Percentiles rank a stretch among this genome's conserved stretches.
Conservation (phyloP, 176 grass and related monocot genomes). For the Carex cristatella region DNA sequence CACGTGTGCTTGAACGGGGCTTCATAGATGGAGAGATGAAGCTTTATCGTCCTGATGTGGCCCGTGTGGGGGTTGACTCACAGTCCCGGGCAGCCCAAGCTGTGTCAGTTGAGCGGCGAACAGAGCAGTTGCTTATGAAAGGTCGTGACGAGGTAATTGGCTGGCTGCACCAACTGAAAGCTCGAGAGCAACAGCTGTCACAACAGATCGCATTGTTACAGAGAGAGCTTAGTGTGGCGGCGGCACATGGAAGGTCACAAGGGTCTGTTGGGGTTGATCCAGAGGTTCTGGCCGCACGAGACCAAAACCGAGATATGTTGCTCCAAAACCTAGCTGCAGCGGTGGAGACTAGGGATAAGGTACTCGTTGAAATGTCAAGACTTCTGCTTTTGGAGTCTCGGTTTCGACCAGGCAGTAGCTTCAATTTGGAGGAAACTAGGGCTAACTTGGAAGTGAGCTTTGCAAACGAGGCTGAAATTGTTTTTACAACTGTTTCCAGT, state of each 20-base stretch:
- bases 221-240: conserved; percentile 68
- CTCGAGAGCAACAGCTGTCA: conserved; percentile 58
- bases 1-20: conserved; percentile 93
- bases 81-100: conserved; percentile 95
- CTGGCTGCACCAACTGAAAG: conserved; percentile 91
- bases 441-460: conserved; percentile 94
- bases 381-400: conserved; percentile 78
- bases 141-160: conserved; percentile 80
- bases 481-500: conserved; percentile 98
- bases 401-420: conserved; percentile 70
- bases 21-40: conserved; percentile 99
- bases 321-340: conserved; percentile 88
- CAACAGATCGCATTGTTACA: conserved; percentile 70
- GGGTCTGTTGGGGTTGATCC: conserved; percentile 99
- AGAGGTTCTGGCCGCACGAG: conserved; percentile 75
- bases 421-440: conserved; percentile 94
- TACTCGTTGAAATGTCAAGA: conserved; percentile 94
- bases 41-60: conserved; percentile 96
- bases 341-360: conserved; percentile 90
- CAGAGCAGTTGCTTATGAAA: conserved; percentile 91
- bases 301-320: conserved; percentile 67
- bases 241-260: conserved; percentile 74
- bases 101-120: conserved; percentile 95
- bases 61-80: conserved; percentile 96
- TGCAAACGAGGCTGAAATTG: conserved; percentile 98